These are phyloP conservation scores for Orychophragmus violaceus DNA, from an alignment of 345 rosid genomes.

Conservation along the genomic window DNA sequence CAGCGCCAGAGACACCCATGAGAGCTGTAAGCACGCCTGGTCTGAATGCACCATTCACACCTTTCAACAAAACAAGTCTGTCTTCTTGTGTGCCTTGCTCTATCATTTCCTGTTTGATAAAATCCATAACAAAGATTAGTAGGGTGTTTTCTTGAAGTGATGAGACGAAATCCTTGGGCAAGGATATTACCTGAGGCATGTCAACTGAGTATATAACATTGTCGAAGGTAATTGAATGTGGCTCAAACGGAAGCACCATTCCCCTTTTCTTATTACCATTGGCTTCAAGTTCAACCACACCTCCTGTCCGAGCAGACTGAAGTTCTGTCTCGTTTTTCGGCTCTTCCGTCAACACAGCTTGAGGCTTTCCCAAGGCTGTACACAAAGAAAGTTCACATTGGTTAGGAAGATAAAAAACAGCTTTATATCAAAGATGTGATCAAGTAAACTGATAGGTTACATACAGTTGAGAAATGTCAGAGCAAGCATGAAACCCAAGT, in stretches of 20 bases:
- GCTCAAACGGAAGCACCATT: conserved; percentile 78
- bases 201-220: conserved; percentile 56
- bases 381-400: conserved; percentile 11
- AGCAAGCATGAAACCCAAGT: conserved; percentile 63
- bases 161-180: not conserved
- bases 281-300: no score
- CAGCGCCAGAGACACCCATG: conserved; percentile 84
- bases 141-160: not conserved
- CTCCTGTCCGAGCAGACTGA: conserved; percentile 14
- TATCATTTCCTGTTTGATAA: conserved; percentile 37
- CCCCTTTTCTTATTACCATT: conserved; percentile 38
- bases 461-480: conserved; percentile 66
- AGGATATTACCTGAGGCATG: conserved; percentile 62
- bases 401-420: not conserved
- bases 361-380: conserved; percentile 59
- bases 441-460: conserved; percentile 22
- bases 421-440: not conserved
- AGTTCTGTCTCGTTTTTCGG: conserved; percentile 30
- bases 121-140: conserved; percentile 13
- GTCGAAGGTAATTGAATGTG: conserved; percentile 54
- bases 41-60: conserved; percentile 75
- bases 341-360: conserved; percentile 42
- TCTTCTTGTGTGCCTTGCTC: conserved; percentile 51
- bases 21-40: conserved; percentile 82
- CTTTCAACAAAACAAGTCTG: conserved; percentile 57